A percentile compares a stretch with the other conserved stretches of the same genome.
Evolutionary conservation across 208 protist genomes (phyloP).

Genomic region (Trypanosomatidae sp.): DNA sequence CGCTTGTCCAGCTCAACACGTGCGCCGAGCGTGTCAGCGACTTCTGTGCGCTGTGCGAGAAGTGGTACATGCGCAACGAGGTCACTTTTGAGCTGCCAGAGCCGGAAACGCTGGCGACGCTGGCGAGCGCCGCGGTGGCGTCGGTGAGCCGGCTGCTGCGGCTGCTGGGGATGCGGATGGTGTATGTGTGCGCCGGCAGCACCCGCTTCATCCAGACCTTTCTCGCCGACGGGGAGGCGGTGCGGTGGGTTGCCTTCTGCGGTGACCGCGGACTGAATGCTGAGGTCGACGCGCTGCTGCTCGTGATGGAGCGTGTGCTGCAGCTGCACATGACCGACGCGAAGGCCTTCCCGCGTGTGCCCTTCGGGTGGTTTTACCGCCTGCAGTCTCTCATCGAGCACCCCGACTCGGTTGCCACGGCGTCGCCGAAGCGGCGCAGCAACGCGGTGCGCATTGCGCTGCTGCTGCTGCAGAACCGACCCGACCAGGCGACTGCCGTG

Average conservation of each 20-base stretch:
- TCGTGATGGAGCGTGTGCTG: constrained; percentile 58
- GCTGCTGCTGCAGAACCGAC: constrained; percentile 32
- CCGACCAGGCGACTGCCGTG: constrained; percentile 42
- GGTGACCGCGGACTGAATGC: constrained; percentile 70
- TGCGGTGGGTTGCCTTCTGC: constrained; percentile 63
- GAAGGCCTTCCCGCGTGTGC: constrained; percentile 54
- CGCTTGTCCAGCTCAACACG: constrained; percentile 12
- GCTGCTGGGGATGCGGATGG: constrained; percentile 72
- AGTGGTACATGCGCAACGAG: constrained; percentile 74
- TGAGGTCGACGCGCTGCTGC: constrained; percentile 72
- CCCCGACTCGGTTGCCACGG: constrained; percentile 37
- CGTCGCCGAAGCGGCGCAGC: constrained; percentile 50
- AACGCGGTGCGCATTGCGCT: constrained; percentile 61
- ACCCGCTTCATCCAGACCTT: constrained; percentile 44
- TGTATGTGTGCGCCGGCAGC: constrained; percentile 50
- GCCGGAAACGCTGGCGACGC: constrained; percentile 34
- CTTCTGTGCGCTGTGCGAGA: constrained; percentile 67
- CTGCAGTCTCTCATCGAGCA: constrained; percentile 58
- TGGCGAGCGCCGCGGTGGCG: constrained; percentile 44
- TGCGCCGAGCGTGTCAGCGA: constrained; percentile 76
- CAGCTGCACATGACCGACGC: constrained; percentile 39
- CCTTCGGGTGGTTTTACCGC: constrained; percentile 86
- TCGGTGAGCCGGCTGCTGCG: constrained; percentile 79
- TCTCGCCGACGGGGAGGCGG: constrained; percentile 24
- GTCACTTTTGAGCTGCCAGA: constrained; percentile 45